Base-by-base conservation (phyloP, 208 protist genomes). In the Leishmania martiniquensis region DNA sequence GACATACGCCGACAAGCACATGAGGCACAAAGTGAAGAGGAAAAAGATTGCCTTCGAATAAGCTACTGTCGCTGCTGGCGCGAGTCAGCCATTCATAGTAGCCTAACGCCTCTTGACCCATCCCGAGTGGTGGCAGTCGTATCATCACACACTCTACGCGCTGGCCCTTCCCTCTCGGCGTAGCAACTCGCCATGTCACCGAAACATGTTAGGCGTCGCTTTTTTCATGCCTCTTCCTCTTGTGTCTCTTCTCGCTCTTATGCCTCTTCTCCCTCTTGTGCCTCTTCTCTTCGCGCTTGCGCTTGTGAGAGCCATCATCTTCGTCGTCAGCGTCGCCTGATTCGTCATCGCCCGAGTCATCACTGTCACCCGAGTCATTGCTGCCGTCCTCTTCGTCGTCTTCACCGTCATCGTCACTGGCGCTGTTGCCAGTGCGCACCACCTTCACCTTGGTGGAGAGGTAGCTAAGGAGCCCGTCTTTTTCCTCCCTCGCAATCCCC, bases 401-500 rank as follows among this genome's bases (percentile, higher is more conserved):
- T 0, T 92, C 91, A 0, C 85, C 88, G 10, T 85, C 82, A 20
- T 84, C 79, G 51, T 86, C 79, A 1, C 83, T 82, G 17, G 37
- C 80, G 42, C n/a, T 70, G 37, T 82, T 52, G 42, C 89, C 88
- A 45, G 77, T 83, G 54, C 84, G 89, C 52, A 84, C 67, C 4
- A 96, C 69, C 39, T 85, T 90, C 32, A 91, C 88, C 68, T 88
- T 91, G 9, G 57, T 88, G 20, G 74, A 78, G 25, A 97, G 85
- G 77, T 89, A 97, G 3, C 60, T 39, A 9, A 96, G 72, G 32
- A 97, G 77, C 0, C 75, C 81, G 15, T 81, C 77, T 85, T 94
- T 93, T 76, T 97, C 94, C 55, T 75, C 76, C 72, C 90, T 92
- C 42, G 94, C 91, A 29, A 97, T 76, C 4, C 76, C 77, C 7